A percentile compares a stretch with the other conserved stretches of the same genome.
Conservation (phyloP, 2,329 filamentous ascomycete species). For the Stagonosporopsis chrysanthemi region DNA sequence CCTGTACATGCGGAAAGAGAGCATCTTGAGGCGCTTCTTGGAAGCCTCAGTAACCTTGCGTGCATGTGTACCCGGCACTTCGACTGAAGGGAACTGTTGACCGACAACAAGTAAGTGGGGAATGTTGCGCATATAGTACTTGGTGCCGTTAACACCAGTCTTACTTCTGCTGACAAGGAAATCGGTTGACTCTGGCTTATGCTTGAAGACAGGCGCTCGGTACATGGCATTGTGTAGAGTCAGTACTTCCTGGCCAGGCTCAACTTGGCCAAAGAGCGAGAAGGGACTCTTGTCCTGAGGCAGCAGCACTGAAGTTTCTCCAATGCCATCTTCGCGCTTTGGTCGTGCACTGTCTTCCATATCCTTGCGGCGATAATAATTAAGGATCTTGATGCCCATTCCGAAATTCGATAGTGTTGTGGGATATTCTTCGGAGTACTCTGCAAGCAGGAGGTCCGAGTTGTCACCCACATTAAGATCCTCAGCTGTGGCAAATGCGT, state of each 20-base stretch:
- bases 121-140: conserved; percentile 85
- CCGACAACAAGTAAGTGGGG: conserved; percentile 92
- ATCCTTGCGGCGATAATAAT: conserved; percentile 91
- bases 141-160: conserved; percentile 78
- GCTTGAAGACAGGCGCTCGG: conserved; percentile 90
- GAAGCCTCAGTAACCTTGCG: conserved; percentile 95
- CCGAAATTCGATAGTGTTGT: conserved; percentile 94
- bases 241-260: conserved; percentile 87
- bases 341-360: conserved; percentile 76
- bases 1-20: conserved; percentile 86
- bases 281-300: conserved; percentile 97
- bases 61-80: conserved; percentile 92
- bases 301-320: conserved; percentile 85
- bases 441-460: conserved; percentile 83
- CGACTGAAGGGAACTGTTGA: conserved; percentile 89
- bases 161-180: conserved; percentile 86
- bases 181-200: conserved; percentile 77
- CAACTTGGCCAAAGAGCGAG: conserved; percentile 90
- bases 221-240: conserved; percentile 97
- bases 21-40: conserved; percentile 96
- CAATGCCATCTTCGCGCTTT: conserved; percentile 74
- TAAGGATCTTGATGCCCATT: conserved; percentile 95
- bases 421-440: conserved; percentile 95
- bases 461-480: conserved; percentile 90
- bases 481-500: conserved; percentile 80